These are phyloP conservation scores for Ramaria sp. DNA, from an alignment of 768 basidiomycete species.

Conservation along the genomic window DNA sequence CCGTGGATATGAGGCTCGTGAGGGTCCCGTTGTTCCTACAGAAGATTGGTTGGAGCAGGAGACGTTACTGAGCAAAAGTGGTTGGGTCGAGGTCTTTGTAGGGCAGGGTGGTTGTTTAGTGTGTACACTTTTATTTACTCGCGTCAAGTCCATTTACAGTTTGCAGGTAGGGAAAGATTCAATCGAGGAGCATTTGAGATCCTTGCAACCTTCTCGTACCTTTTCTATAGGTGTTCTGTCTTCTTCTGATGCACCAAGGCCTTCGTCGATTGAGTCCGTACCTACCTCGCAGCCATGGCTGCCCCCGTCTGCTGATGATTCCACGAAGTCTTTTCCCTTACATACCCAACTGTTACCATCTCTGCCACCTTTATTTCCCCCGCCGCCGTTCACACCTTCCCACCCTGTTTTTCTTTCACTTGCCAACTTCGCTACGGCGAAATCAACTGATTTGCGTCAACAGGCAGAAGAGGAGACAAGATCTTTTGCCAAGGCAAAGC, in stretches of 20 bases:
- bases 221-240: slow-evolving; percentile 6
- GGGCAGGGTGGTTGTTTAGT: slow-evolving; percentile 40
- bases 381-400: slow-evolving; percentile 66
- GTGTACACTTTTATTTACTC: slow-evolving; percentile 24
- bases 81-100: slow-evolving; percentile 65
- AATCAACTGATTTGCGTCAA: slow-evolving; percentile 43
- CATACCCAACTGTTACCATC: slow-evolving; percentile 34
- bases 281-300: background rate
- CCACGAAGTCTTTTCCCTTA: background rate
- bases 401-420: slow-evolving; percentile 63
- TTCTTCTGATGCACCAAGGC: background rate
- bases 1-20: slow-evolving; percentile 44
- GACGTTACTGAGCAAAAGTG: slow-evolving; percentile 50
- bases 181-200: slow-evolving; percentile 14
- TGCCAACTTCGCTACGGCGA: slow-evolving; percentile 40
- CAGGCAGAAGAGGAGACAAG: slow-evolving; percentile 49
- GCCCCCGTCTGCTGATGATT: background rate
- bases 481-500: slow-evolving; percentile 40
- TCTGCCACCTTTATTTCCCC: slow-evolving; percentile 54
- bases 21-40: slow-evolving; percentile 56
- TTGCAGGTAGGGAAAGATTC: slow-evolving; percentile 19
- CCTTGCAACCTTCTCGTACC: slow-evolving; percentile 2
- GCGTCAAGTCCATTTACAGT: slow-evolving; percentile 5
- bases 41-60: slow-evolving; percentile 73
- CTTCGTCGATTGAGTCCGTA: background rate